phyloP scores from a whole-genome alignment of 2,329 filamentous ascomycete species.

The Ophiocordyceps australis region DNA sequence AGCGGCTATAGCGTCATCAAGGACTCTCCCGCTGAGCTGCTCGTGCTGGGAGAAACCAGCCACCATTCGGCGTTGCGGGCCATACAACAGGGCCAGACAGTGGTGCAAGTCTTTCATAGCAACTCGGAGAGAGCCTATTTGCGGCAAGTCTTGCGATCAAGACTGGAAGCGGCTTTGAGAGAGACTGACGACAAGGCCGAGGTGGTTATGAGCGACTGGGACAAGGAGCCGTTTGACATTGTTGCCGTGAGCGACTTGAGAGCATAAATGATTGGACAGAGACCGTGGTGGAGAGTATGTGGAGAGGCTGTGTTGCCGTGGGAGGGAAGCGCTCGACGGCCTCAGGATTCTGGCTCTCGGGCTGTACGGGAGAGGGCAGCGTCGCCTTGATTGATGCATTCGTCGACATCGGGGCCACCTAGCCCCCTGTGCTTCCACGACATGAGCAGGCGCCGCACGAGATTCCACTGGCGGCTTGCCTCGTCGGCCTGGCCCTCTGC shows the following conservation, averaged over 20 bases:
- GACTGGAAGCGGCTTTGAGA: constrained; percentile 41
- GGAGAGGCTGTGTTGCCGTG: no score
- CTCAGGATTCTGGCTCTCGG: constrained; percentile 6
- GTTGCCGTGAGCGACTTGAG: constrained; percentile 30
- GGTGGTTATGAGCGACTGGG: constrained; percentile 59
- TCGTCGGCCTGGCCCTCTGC: constrained; percentile 40
- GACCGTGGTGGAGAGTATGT: no score
- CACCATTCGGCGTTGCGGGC: constrained; percentile 84
- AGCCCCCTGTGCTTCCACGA: constrained; percentile 35
- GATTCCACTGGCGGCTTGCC: constrained; percentile 37
- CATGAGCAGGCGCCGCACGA: constrained; percentile 30
- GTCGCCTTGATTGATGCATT: constrained; percentile 35
- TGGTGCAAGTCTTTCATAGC: constrained; percentile 78
- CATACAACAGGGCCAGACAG: constrained; percentile 64
- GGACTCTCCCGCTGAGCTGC: constrained; percentile 51
- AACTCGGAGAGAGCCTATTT: constrained; percentile 84
- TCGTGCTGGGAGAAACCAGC: constrained; percentile 84
- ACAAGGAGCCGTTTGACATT: constrained; percentile 80
- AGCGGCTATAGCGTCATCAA: constrained; percentile 66
- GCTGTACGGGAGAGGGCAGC: constrained; percentile 20
- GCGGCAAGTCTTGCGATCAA: constrained; percentile 46
- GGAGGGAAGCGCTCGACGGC: no score
- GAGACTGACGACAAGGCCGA: constrained; percentile 30
- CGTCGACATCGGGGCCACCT: constrained; percentile 34
- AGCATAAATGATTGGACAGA: no score